A percentile compares a stretch with the other conserved stretches of the same genome.
These are phyloP conservation scores for Fulvia fulva DNA, from an alignment of 2,329 filamentous ascomycete species.

Conservation along the genomic window DNA sequence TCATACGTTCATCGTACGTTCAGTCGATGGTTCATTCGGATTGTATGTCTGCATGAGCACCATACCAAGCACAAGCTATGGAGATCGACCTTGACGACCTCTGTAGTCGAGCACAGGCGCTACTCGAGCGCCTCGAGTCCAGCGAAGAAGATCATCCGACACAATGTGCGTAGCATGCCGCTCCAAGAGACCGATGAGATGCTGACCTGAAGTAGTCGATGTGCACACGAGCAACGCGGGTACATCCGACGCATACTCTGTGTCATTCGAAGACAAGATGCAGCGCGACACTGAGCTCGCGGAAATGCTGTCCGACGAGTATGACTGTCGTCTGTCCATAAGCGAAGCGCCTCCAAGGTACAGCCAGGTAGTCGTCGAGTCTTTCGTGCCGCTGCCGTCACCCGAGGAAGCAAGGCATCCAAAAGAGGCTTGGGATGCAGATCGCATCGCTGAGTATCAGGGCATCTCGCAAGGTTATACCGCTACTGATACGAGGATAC, in stretches of 20 bases:
- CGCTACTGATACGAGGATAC: neutral
- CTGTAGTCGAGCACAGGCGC: neutral
- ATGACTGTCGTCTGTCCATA: neutral
- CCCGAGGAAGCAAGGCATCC: neutral
- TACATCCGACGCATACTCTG: neutral
- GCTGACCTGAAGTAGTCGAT: neutral
- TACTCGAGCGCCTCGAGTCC: neutral
- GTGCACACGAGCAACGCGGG: neutral
- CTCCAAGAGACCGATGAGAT: neutral
- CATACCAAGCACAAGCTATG: neutral
- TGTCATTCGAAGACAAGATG: neutral
- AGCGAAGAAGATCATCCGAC: neutral
- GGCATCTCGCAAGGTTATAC: neutral
- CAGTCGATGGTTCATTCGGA: neutral
- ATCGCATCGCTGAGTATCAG: neutral
- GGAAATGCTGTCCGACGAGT: neutral
- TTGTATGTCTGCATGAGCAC: neutral
- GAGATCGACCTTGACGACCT: neutral
- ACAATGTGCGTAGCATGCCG: neutral
- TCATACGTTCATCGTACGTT: neutral
- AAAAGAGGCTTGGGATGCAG: neutral
- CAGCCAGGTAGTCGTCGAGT: neutral
- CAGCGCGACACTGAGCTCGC: neutral
- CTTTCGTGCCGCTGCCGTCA: neutral
- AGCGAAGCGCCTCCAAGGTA: neutral